Evolutionary conservation across 257 asterid genomes (phyloP), one percentile per base, ranked within the genome.

Genomic region (Fraxinus anomala): DNA sequence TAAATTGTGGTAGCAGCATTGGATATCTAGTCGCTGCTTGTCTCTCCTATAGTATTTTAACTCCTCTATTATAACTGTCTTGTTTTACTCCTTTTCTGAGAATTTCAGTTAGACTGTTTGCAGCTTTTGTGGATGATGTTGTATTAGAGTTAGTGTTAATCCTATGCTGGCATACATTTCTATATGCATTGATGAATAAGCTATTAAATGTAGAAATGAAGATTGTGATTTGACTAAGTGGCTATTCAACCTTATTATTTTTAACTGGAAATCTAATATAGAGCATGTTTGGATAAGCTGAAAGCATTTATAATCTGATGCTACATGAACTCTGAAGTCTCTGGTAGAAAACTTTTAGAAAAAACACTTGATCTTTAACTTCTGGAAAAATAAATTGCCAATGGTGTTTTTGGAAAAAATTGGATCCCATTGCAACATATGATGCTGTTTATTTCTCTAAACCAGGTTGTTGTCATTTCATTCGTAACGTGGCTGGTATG

Each of bases 401-500:
- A 54, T 51, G 26, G n/a, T 40, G 28, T 66, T 42, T 56, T 36
- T 80, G 76, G 30, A 70, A 59, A 21, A 33, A 31, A 5, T 73
- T 34, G 31, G 61, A 56, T 75, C n/a, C 73, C 49, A 71, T 71
- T 75, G 21, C 68, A 67, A 73, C 36, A 73, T 61, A 51, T 17
- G 70, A 47, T 69, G 36, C 37, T 65, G 54, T 33, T 39, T 51
- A 49, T 79, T 68, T 72, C 74, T 77, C 44, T 70, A 70, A 70
- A 76, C 78, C 91, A 95, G 98, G 99, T 95, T 73, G 96, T 95
- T 79, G 74, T 93, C 49, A 88, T 77, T 80, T 92, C 99, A 72
- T 83, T 90, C 66, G 28, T 86, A 70, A 95, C 99, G 3, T 93
- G 95, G 96, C 79, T 91, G 81, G 98, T 91, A 78, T 95, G 99